Evolutionary conservation across 768 basidiomycete species (phyloP), one percentile per base, ranked within the genome.

Genomic region (Hericium rajendrae): DNA sequence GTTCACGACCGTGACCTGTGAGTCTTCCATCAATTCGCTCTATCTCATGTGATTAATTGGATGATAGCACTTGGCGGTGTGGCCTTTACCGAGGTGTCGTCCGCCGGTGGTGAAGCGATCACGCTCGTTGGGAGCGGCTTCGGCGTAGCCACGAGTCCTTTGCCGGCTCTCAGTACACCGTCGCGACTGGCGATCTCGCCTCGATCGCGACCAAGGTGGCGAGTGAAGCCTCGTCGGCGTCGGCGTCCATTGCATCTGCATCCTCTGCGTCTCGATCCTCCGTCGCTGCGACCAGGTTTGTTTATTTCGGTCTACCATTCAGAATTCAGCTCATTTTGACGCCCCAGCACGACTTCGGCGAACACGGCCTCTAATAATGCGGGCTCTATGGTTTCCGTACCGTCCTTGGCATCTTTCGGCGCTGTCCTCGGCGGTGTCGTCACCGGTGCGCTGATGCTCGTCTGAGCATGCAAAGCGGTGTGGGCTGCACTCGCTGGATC

Each of bases 81-180:
- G 16, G 60, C 28, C 11, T 63, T 22, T 48, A 63, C 62, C 4
- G 60, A 61, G 46, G 20, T 63, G 13, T 57, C 62, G 12, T 51
- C 51, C 12, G 53, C n/a, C n/a, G 62, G 62, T 38, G 62, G 62
- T 22, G 12, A 18, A 10, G 62, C 24, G 5, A 59, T 63, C 49
- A 63, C 62, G 2, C 62, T 63, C 18, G 62, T 60, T 2, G 15
- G 2, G 18, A 63, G 62, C 32, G 62, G 62, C 13, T 46, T 22
- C 18, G 62, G 62, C 32, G 28, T 38, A 13, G 49, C 54, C 28
- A 63, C 62, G 22, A 22, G 13, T 61, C 48, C 26, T 63, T 63
- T 13, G 62, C 53, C 18, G 62, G 62, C 11, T 59, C 57, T 1
- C 57, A 59, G 20, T 61, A 61, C 40, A 63, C 62, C 6, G 60